phyloP scores from a whole-genome alignment of 805 yeast species.

The Saccharomyces eubayanus region DNA sequence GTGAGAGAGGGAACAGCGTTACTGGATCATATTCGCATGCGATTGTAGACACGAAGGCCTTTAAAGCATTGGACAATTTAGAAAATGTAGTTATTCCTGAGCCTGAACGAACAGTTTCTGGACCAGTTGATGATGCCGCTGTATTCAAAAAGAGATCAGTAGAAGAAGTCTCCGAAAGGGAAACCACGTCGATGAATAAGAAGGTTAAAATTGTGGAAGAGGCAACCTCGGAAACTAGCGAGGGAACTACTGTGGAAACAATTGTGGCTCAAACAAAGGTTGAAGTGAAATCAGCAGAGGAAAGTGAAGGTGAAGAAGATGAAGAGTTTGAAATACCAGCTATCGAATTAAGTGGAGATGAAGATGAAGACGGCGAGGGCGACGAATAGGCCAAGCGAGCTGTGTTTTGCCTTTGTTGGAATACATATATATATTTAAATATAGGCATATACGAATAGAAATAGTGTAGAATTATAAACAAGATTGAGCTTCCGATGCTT shows the following conservation, averaged over 20 bases:
- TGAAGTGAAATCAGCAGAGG: slow-evolving; percentile 6
- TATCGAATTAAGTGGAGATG: slow-evolving; percentile 13
- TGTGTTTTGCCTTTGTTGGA: not conserved
- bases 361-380: slow-evolving; percentile 6
- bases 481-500: slow-evolving; percentile 9
- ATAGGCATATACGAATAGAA: not conserved
- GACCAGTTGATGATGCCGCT: slow-evolving; percentile 6
- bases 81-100: not conserved
- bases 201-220: slow-evolving; percentile 7
- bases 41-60: not conserved
- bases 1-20: not conserved
- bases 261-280: slow-evolving; percentile 1
- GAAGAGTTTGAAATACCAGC: slow-evolving; percentile 30
- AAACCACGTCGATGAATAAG: not conserved
- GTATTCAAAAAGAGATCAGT: slow-evolving; percentile 7
- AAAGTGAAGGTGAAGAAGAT: slow-evolving; percentile 18
- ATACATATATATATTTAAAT: not conserved
- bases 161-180: slow-evolving; percentile 1
- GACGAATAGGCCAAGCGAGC: not conserved
- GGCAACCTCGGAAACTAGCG: slow-evolving; percentile 1
- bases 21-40: not conserved
- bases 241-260: slow-evolving; percentile 2
- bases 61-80: not conserved
- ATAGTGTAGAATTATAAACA: not conserved
- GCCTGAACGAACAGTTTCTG: not conserved